These are phyloP conservation scores for Sclerotiophoma versabilis DNA, from an alignment of 2,329 filamentous ascomycete species.

Conservation along the genomic window DNA sequence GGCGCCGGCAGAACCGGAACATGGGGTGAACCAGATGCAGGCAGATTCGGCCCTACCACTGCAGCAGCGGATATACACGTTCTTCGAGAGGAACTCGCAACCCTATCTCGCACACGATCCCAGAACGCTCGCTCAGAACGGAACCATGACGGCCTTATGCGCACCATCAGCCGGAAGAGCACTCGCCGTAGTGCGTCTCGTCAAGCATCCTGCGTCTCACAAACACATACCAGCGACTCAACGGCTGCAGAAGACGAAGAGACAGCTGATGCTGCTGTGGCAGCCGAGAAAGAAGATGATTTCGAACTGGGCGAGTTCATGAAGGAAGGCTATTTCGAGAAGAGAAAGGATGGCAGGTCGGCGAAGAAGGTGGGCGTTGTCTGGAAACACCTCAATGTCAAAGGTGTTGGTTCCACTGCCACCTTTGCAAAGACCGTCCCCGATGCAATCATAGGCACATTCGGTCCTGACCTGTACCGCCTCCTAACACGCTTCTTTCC, in stretches of 20 bases:
- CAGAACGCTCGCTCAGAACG: slow-evolving; percentile 32
- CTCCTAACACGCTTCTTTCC: slow-evolving; percentile 65
- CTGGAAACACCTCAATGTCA: slow-evolving; percentile 78
- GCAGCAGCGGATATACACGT: slow-evolving; percentile 68
- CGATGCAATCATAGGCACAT: slow-evolving; percentile 76
- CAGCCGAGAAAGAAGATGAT: slow-evolving; percentile 61
- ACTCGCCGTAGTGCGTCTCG: slow-evolving; percentile 23
- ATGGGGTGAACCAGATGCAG: slow-evolving; percentile 69
- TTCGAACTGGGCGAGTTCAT: slow-evolving; percentile 76
- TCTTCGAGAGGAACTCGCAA: slow-evolving; percentile 63
- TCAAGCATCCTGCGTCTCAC: slow-evolving; percentile 22
- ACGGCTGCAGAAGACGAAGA: slow-evolving; percentile 29
- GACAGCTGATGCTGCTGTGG: slow-evolving; percentile 30
- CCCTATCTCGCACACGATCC: slow-evolving; percentile 56
- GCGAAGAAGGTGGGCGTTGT: slow-evolving; percentile 80
- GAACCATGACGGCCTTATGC: slow-evolving; percentile 30
- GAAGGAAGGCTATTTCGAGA: slow-evolving; percentile 77
- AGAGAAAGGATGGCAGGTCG: slow-evolving; percentile 70
- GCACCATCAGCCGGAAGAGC: slow-evolving; percentile 39
- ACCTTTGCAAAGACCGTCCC: slow-evolving; percentile 76
- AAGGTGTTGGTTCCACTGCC: slow-evolving; percentile 71
- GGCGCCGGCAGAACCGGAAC: slow-evolving; percentile 53
- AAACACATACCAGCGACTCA: slow-evolving; percentile 15
- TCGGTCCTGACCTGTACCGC: slow-evolving; percentile 79
- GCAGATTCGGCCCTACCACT: slow-evolving; percentile 58